Percentiles rank a stretch among this genome's conserved stretches.
Conservation (phyloP, 164 flowering plant species). For the Aristolochia contorta region DNA sequence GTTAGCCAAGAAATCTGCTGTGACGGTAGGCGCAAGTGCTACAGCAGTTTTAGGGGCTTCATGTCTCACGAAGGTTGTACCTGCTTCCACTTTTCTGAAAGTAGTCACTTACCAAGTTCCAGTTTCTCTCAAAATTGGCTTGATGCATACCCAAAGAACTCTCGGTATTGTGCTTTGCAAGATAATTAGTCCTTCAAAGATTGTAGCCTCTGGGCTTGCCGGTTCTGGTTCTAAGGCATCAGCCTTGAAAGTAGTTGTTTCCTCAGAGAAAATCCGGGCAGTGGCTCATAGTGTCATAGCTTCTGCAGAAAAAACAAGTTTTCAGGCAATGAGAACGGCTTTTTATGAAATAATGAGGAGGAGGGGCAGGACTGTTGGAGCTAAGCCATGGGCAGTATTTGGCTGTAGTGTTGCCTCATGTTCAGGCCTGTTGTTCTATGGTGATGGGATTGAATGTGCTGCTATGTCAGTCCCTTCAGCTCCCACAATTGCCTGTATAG, state of each 20-base stretch:
- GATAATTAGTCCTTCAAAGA: slow-evolving; percentile 44
- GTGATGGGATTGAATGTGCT: slow-evolving; percentile 92
- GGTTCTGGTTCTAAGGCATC: slow-evolving; percentile 49
- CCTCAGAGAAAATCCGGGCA: slow-evolving; percentile 69
- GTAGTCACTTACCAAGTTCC: slow-evolving; percentile 52
- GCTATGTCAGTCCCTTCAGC: slow-evolving; percentile 73
- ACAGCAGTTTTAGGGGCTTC: slow-evolving; percentile 75
- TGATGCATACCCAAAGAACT: slow-evolving; percentile 55
- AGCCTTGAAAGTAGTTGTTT: slow-evolving; percentile 48
- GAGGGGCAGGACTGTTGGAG: slow-evolving; percentile 37
- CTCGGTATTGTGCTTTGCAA: slow-evolving; percentile 41
- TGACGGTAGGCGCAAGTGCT: slow-evolving; percentile 95
- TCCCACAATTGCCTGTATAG: slow-evolving; percentile 72
- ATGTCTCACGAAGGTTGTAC: slow-evolving; percentile 62
- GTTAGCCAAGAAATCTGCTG: slow-evolving; percentile 50
- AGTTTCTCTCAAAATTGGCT: slow-evolving; percentile 47
- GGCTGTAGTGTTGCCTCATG: slow-evolving; percentile 84
- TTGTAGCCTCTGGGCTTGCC: slow-evolving; percentile 44
- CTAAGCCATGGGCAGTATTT: slow-evolving; percentile 68
- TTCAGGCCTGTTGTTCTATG: slow-evolving; percentile 52
- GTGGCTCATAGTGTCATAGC: slow-evolving; percentile 67
- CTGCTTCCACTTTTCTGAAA: slow-evolving; percentile 58
- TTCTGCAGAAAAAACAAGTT: slow-evolving; percentile 69
- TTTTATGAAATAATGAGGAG: slow-evolving; percentile 93
- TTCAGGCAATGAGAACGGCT: slow-evolving; percentile 78